Conservation (phyloP, 805 yeast genomes). For the Yarrowia keelungensis region DNA sequence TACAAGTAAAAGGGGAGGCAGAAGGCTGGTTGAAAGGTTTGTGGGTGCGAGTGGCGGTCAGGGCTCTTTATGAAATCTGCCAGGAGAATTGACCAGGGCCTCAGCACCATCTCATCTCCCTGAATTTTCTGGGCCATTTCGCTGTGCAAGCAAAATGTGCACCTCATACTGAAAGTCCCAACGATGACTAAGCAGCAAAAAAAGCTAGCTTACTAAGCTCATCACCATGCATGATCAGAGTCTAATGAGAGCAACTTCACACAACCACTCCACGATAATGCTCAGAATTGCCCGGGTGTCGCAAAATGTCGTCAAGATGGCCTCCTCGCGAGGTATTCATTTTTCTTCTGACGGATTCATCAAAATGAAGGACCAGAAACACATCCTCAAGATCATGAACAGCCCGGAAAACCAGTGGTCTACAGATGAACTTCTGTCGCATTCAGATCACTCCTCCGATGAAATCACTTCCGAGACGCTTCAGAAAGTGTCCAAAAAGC, state of each 20-base stretch:
- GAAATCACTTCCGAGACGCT: constrained; percentile 37
- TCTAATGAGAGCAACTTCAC: constrained; percentile 15
- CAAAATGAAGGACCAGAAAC: constrained; percentile 23
- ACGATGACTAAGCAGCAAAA: no score
- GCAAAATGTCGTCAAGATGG: constrained; percentile 12
- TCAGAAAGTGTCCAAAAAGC: constrained; percentile 29
- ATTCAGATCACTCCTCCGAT: constrained; percentile 26
- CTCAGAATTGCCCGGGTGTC: constrained; percentile 9
- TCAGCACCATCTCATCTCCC: no score
- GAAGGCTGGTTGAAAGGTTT: no score
- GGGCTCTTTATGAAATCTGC: no score
- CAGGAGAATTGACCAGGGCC: no score
- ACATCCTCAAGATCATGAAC: constrained; percentile 32
- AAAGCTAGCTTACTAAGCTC: neutral
- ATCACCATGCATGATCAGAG: neutral
- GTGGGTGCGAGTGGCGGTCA: no score
- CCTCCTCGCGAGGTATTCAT: constrained; percentile 14
- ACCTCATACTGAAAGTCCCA: no score
- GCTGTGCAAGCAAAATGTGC: no score
- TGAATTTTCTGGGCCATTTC: no score
- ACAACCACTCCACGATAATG: constrained; percentile 5
- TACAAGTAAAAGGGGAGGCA: no score
- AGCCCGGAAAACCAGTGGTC: constrained; percentile 27
- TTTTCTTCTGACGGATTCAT: constrained; percentile 34
- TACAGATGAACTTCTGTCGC: constrained; percentile 30